phyloP scores from a whole-genome alignment of 2,329 filamentous ascomycete genomes.

The Calonectria ilicicola region DNA sequence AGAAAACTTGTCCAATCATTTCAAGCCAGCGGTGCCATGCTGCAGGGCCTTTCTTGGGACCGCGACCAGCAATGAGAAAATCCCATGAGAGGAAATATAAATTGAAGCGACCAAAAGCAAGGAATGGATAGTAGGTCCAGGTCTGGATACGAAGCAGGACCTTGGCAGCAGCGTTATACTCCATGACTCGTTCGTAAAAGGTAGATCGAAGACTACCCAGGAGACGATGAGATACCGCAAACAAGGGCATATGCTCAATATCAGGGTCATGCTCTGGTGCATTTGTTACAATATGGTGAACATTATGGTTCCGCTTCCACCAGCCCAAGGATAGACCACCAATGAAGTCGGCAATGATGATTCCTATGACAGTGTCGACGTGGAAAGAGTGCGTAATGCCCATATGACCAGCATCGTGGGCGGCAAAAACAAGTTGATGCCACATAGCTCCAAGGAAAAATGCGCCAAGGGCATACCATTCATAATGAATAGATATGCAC shows the following conservation, averaged over 20 bases:
- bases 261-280: conserved; percentile 95
- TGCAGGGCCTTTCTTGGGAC: conserved; percentile 79
- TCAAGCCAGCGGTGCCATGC: conserved; percentile 90
- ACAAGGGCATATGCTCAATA: conserved; percentile 91
- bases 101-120: conserved; percentile 87
- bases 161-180: conserved; percentile 80
- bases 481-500: conserved; percentile 69
- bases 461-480: conserved; percentile 78
- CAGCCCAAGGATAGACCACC: conserved; percentile 92
- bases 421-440: conserved; percentile 95
- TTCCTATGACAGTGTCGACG: conserved; percentile 85
- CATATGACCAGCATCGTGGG: conserved; percentile 97
- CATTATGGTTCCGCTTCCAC: conserved; percentile 98
- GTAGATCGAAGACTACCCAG: conserved; percentile 79
- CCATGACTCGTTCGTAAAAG: conserved; percentile 86
- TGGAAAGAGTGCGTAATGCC: conserved; percentile 94
- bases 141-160: conserved; percentile 79
- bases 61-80: conserved; percentile 77
- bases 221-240: conserved; percentile 87
- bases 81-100: conserved; percentile 86
- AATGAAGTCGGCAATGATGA: conserved; percentile 88
- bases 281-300: conserved; percentile 97
- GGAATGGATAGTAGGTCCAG: conserved; percentile 85
- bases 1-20: conserved; percentile 79
- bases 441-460: conserved; percentile 85